phyloP scores from a whole-genome alignment of 2,329 filamentous ascomycete genomes.

The Balansia obtecta region DNA sequence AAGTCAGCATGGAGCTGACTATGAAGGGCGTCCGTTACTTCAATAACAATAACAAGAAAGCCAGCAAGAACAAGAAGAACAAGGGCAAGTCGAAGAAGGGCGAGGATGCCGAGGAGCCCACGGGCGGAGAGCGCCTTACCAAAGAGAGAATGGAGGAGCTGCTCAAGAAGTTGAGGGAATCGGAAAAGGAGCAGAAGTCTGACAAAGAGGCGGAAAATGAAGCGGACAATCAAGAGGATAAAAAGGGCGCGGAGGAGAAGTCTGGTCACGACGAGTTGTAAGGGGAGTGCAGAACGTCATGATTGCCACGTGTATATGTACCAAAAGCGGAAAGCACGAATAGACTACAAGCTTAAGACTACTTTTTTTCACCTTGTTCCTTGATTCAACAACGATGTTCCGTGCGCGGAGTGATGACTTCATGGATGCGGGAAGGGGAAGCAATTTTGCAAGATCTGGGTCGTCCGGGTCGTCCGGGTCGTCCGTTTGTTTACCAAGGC shows the following conservation, averaged over 20 bases:
- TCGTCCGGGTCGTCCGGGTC: too few species aligned
- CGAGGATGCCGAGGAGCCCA: slow-evolving; percentile 24
- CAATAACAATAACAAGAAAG: slow-evolving; percentile 28
- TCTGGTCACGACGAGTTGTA: slow-evolving; percentile 24
- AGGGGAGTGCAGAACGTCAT: not conserved
- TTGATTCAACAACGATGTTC: not conserved
- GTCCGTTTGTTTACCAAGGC: too few species aligned
- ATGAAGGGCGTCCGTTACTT: slow-evolving; percentile 49
- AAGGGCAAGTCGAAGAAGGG: slow-evolving; percentile 24
- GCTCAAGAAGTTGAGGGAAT: slow-evolving; percentile 21
- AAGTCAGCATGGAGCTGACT: slow-evolving; percentile 56
- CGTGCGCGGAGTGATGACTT: too few species aligned
- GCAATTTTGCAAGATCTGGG: too few species aligned
- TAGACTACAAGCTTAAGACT: slow-evolving; percentile 1
- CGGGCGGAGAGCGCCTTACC: slow-evolving; percentile 27
- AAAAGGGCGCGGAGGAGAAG: slow-evolving; percentile 9
- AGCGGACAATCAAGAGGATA: slow-evolving; percentile 10
- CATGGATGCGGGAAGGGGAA: too few species aligned
- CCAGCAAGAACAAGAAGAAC: slow-evolving; percentile 21
- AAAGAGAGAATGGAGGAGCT: slow-evolving; percentile 31
- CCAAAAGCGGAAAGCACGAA: slow-evolving; percentile 2
- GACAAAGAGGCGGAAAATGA: slow-evolving; percentile 13
- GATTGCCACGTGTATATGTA: slow-evolving; percentile 2
- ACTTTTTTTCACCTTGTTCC: not conserved
- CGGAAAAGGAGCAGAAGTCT: slow-evolving; percentile 16